phyloP scores from a whole-genome alignment of 106 monocot genomes.

The Posidonia australis region DNA sequence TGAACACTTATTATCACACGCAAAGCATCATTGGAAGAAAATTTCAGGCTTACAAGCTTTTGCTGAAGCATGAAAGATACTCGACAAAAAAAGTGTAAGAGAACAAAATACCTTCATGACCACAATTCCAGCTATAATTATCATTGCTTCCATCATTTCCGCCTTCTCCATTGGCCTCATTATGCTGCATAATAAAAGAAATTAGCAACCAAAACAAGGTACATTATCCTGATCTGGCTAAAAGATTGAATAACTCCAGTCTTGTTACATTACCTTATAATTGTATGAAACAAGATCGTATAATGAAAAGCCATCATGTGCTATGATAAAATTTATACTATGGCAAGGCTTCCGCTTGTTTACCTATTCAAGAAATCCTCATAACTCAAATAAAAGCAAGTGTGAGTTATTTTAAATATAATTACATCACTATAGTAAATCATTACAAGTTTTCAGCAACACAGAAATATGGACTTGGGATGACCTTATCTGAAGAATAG shows the following conservation, averaged over 20 bases:
- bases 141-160: slow-evolving; percentile 95
- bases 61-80: too few species aligned
- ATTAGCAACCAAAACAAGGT: neutral
- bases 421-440: too few species aligned
- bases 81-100: neutral
- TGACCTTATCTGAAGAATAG: too few species aligned
- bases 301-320: slow-evolving; percentile 98
- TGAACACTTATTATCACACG: too few species aligned
- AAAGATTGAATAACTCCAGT: too few species aligned
- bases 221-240: neutral
- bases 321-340: slow-evolving; percentile 87
- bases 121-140: slow-evolving; percentile 99
- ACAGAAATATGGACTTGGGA: too few species aligned
- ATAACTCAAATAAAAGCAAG: neutral
- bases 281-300: slow-evolving; percentile 94
- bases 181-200: slow-evolving; percentile 41
- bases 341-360: slow-evolving; percentile 81
- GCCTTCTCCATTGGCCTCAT: slow-evolving; percentile 87
- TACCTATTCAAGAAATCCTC: slow-evolving; percentile 35
- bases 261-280: slow-evolving; percentile 40
- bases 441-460: too few species aligned
- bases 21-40: too few species aligned
- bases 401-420: too few species aligned
- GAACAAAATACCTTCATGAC: slow-evolving; percentile 68
- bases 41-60: too few species aligned